Evolutionary conservation across 257 asterid species (phyloP).

Genomic region (Lavandula angustifolia): DNA sequence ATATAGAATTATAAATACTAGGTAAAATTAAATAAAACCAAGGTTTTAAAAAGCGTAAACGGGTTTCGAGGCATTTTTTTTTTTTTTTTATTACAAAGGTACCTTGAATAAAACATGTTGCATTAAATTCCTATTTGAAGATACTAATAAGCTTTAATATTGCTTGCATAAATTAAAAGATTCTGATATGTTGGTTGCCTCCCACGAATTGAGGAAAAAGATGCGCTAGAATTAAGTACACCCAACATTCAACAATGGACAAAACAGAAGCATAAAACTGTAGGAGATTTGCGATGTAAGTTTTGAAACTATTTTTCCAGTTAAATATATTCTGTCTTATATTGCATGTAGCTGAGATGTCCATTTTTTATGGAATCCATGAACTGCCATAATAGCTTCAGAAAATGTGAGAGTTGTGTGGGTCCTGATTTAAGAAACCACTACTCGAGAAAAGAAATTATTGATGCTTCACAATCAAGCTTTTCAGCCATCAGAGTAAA

Average conservation of each 20-base stretch:
- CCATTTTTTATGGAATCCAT: slow-evolving; percentile 23
- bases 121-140: slow-evolving; percentile 11
- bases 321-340: slow-evolving; percentile 11
- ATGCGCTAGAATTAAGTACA: slow-evolving; percentile 8
- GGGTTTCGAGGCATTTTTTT: too few relatives aligned
- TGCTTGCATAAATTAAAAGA: slow-evolving; percentile 28
- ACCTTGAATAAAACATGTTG: slow-evolving; percentile 23
- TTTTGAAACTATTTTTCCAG: slow-evolving; percentile 9
- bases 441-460: slow-evolving; percentile 18
- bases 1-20: not conserved
- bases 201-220: not conserved
- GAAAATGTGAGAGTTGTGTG: slow-evolving; percentile 24
- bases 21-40: not conserved
- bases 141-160: slow-evolving; percentile 26
- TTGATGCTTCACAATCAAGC: slow-evolving; percentile 21
- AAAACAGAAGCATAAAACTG: not conserved
- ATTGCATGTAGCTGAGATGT: not conserved
- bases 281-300: slow-evolving; percentile 18
- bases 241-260: slow-evolving; percentile 2
- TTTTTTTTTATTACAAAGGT: too few relatives aligned
- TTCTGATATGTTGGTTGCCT: slow-evolving; percentile 11
- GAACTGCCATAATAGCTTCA: slow-evolving; percentile 17
- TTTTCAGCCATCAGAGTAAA: slow-evolving; percentile 14
- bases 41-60: too few relatives aligned
- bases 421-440: slow-evolving; percentile 1